Base-by-base conservation (phyloP, 1,284 basidiomycete genomes). In the Austroboletus novae-zelandiae region DNA sequence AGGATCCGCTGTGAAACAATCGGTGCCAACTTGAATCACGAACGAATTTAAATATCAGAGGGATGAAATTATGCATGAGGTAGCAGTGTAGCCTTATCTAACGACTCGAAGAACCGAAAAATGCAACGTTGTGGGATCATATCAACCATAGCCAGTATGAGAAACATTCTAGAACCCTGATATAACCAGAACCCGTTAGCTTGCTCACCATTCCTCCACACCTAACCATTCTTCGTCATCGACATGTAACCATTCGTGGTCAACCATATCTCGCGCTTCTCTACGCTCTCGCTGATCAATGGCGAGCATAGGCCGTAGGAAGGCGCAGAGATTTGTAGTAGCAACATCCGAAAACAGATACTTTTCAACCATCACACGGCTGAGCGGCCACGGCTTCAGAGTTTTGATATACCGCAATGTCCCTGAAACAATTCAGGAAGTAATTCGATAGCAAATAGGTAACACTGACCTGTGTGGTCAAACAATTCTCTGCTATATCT, bases 401-500 rank as follows among this genome's bases (percentile, higher is more conserved):
- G 80, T 82, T 65, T 77, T 80, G 64, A 94, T 92, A 67, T 90
- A 91, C 31, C 90, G 80, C 48, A 93, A 74, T 48, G 80, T 67
- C 52, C 81, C 79, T 79, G 57, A 31, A 51, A 53, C 17, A 34
- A 1, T 27, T 63, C 32, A 50, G 40, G 15, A 43, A 43, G 37
- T 6, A 27, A 34, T 32, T 27, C n/a, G 14, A 44, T 20, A 45
- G 25, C 18, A 34, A 15, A 17, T 20, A 11, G 10, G 13, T 20
- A 44, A 31, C 37, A 74, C 77, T 55, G 48, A 81, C 89, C 89
- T 56, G 77, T 76, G 55, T 87, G 81, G 57, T 93, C 91, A 62
- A 95, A 95, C 51, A 95, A 71, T 60, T 94, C 91, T 48, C 84
- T 79, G 59, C 85, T 88, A 67, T 87, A 93, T 66, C 84, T 86